These are phyloP conservation scores for Melampsora americana DNA, from an alignment of 1,284 basidiomycete genomes.

Conservation along the genomic window DNA sequence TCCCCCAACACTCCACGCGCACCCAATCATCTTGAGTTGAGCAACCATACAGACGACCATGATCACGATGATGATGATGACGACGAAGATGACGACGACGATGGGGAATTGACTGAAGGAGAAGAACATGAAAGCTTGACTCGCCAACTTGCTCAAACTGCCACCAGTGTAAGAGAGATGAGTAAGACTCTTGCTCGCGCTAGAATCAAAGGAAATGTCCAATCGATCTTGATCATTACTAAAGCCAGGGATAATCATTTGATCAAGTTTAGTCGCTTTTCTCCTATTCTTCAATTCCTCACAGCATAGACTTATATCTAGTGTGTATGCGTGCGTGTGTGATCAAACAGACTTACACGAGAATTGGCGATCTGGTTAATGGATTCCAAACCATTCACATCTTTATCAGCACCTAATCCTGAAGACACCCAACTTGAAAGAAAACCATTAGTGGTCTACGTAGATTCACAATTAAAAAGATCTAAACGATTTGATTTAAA, in stretches of 20 bases:
- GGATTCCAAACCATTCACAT: conserved; percentile 52
- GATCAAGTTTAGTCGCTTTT: conserved; percentile 57
- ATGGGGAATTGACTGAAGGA: conserved; percentile 14
- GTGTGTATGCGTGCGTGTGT: background rate
- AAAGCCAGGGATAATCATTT: conserved; percentile 96
- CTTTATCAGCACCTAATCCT: background rate
- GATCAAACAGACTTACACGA: conserved; percentile 68
- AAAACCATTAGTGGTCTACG: conserved; percentile 61
- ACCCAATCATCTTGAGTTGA: background rate
- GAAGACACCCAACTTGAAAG: background rate
- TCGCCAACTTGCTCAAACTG: conserved; percentile 27
- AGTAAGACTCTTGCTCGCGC: conserved; percentile 67
- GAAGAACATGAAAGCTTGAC: conserved; percentile 37
- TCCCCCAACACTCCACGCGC: conserved; percentile 6
- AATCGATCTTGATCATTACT: conserved; percentile 91
- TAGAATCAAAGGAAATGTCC: conserved; percentile 82
- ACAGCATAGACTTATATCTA: background rate
- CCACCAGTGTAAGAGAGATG: conserved; percentile 34
- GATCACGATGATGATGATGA: conserved; percentile 40
- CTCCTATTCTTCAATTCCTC: background rate
- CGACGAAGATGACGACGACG: conserved; percentile 2
- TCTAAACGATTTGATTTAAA: conserved; percentile 93
- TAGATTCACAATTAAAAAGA: conserved; percentile 84
- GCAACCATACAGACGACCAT: conserved; percentile 31
- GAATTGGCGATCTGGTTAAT: conserved; percentile 90